Conservation (phyloP, 148 eudicot genomes). For the Camellia sinensis region DNA sequence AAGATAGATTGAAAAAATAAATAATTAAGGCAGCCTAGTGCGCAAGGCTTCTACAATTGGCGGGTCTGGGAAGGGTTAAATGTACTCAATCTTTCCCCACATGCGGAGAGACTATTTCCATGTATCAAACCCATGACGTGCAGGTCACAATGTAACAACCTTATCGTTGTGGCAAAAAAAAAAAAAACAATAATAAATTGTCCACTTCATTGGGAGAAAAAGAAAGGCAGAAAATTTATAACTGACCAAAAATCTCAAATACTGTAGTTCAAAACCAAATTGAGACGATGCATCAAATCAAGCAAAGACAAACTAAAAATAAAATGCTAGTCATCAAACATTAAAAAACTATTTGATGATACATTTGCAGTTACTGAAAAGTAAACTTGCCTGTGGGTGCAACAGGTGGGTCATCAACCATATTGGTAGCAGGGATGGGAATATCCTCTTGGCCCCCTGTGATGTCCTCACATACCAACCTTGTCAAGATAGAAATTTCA, state of each 20-base stretch:
- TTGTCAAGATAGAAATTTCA: conserved; percentile 23
- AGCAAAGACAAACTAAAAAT: neutral
- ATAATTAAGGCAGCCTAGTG: no score
- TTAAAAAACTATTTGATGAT: neutral
- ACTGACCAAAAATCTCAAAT: neutral
- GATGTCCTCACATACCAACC: conserved; percentile 86
- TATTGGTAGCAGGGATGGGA: conserved; percentile 87
- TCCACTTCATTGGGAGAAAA: neutral
- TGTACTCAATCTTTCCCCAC: no score
- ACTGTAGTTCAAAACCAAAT: neutral
- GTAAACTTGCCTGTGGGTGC: conserved; percentile 58
- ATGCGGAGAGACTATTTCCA: no score
- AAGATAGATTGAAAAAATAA: no score
- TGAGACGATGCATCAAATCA: neutral
- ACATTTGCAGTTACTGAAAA: neutral
- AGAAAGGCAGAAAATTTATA: neutral
- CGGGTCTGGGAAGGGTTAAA: no score
- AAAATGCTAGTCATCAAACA: neutral
- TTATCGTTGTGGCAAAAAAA: neutral
- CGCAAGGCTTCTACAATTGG: no score
- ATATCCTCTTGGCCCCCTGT: conserved; percentile 60
- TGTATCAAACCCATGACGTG: no score
- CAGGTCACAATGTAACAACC: no score
- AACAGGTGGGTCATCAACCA: conserved; percentile 78
- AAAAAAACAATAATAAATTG: neutral